Evolutionary conservation across 164 flowering plant genomes (phyloP).

Genomic region (Kingdonia uniflora): DNA sequence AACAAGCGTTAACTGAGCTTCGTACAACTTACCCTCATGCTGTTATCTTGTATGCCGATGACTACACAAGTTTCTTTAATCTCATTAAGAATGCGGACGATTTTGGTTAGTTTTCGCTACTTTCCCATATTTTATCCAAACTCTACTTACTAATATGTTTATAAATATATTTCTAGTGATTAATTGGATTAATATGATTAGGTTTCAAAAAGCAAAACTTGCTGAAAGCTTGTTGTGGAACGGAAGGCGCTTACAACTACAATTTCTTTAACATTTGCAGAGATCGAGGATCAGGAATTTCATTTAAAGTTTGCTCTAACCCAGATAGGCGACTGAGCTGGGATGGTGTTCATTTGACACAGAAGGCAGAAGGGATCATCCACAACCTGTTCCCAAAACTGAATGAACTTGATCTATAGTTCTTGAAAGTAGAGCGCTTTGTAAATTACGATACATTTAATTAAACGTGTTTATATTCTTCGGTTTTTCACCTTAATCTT

Average conservation of each 20-base stretch:
- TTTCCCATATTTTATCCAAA: no score
- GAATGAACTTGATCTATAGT: no score
- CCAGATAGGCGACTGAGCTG: background rate
- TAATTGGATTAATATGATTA: background rate
- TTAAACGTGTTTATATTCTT: no score
- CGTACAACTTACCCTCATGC: background rate
- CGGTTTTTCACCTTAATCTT: no score
- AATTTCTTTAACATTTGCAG: background rate
- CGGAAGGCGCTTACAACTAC: background rate
- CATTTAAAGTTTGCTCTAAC: slow-evolving; percentile 1
- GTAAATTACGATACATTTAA: no score
- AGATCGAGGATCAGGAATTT: background rate
- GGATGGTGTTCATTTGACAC: slow-evolving; percentile 4
- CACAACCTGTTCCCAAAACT: background rate
- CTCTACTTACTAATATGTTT: no score
- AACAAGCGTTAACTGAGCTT: background rate
- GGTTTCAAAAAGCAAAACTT: no score
- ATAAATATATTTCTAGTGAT: no score
- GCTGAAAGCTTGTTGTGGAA: slow-evolving; percentile 1
- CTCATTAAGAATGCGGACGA: background rate
- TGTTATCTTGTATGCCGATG: no score
- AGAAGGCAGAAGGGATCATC: background rate
- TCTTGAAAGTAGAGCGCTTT: no score
- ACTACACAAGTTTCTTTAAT: no score
- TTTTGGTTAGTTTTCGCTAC: slow-evolving; percentile 1